A percentile compares a stretch with the other conserved stretches of the same genome.
Conservation (phyloP, 2,329 filamentous ascomycete species). For the Lachnellula occidentalis region DNA sequence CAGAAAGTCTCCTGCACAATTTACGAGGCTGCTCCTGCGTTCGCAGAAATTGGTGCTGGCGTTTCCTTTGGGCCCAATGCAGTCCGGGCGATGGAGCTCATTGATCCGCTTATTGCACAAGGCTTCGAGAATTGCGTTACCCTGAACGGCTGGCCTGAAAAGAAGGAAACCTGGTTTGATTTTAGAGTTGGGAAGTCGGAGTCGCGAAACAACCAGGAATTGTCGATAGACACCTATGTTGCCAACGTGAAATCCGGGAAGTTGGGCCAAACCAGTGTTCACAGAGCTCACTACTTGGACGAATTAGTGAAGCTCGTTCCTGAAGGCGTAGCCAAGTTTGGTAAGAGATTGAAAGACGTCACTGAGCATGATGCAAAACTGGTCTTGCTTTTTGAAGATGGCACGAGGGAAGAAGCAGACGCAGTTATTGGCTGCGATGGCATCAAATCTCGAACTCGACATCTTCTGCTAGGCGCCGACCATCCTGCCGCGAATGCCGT, state of each 20-base stretch:
- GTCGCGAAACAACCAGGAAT: too few species aligned
- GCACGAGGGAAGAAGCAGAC: constrained; percentile 5
- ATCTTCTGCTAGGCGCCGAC: constrained; percentile 1
- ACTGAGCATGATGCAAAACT: too few species aligned
- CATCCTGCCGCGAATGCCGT: constrained; percentile 12
- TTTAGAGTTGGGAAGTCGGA: too few species aligned
- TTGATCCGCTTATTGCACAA: not conserved
- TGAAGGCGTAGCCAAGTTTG: too few species aligned
- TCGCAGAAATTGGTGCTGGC: constrained; percentile 9
- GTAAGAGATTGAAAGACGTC: too few species aligned
- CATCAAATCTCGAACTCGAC: constrained; percentile 50
- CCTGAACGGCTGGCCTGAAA: constrained; percentile 4
- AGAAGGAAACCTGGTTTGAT: too few species aligned
- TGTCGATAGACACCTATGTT: too few species aligned
- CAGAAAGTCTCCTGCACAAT: constrained; percentile 1
- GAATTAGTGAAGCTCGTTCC: constrained; percentile 36
- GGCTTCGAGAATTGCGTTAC: not conserved
- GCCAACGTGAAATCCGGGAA: too few species aligned
- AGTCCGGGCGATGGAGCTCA: constrained; percentile 2
- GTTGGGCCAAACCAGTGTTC: too few species aligned
- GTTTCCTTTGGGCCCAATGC: constrained; percentile 6
- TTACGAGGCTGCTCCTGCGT: constrained; percentile 1
- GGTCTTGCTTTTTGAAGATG: too few species aligned
- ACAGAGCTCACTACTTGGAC: constrained; percentile 38
- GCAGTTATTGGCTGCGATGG: constrained; percentile 40